Evolutionary conservation across 306 rosid species (phyloP), one percentile per base, ranked within the genome.

Genomic region (Vicia sativa): DNA sequence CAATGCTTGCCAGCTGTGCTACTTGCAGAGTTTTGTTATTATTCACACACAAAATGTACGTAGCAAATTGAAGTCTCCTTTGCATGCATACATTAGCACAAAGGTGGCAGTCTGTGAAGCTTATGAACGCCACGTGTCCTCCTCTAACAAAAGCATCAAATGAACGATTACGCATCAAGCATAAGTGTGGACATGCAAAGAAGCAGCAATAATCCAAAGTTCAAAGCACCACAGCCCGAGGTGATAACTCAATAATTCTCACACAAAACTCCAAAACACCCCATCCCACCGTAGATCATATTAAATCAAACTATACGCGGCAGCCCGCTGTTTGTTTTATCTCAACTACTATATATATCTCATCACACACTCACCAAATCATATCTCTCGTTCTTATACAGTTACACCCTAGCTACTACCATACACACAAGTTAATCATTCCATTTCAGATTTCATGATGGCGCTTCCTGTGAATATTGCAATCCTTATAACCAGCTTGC

Each of bases 401-500:
- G n/a, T n/a, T n/a, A n/a, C n/a, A n/a, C n/a, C n/a, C n/a, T n/a
- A n/a, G n/a, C n/a, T n/a, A n/a, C 14, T 23, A 9, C 1, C 19
- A 3, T 41, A 41, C 38, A 7, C 38, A 34, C 9, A 34, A 34
- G 2, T 34, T 34, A 34, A 34, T 34, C 38, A 34, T 34, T 34
- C 9, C 9, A 2, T 34, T 34, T 34, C 9, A 6, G 38, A 0
- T 46, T 4, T 4, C 2, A 29, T 49, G 53, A 61, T 53, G 75
- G 75, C 74, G n/a, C n/a, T n/a, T n/a, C n/a, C n/a, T 13, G 75
- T 42, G 54, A 64, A 46, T n/a, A 5, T 76, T n/a, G 54, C 70
- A 0, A 9, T 57, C 12, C 26, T 75, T 1, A 16, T 73, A 19
- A 28, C 75, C 11, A 12, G 54, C 44, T 5, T 83, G 41, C 61